phyloP scores from a whole-genome alignment of 2,329 filamentous ascomycete species.

The Paracamarosporium sp. region DNA sequence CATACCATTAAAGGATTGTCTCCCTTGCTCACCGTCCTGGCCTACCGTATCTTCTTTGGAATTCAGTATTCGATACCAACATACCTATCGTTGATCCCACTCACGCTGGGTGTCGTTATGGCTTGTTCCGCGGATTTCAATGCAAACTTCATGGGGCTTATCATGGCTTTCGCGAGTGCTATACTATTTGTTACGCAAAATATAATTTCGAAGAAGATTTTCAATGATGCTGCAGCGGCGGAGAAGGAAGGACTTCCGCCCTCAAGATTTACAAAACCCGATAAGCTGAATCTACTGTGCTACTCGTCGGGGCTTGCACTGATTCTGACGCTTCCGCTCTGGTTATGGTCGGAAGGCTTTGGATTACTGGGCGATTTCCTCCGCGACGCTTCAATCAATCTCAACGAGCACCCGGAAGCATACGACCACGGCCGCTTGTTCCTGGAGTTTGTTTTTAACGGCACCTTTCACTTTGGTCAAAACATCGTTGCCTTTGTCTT shows the following conservation, averaged over 20 bases:
- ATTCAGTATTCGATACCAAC: conserved; percentile 88
- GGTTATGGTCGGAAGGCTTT: conserved; percentile 90
- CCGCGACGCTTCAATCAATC: conserved; percentile 77
- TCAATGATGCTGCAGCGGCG: conserved; percentile 88
- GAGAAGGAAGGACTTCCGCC: conserved; percentile 72
- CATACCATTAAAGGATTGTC: conserved; percentile 99
- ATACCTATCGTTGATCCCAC: conserved; percentile 76
- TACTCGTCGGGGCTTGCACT: conserved; percentile 97
- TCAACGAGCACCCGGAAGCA: conserved; percentile 78
- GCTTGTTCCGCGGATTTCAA: conserved; percentile 92
- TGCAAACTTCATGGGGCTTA: conserved; percentile 87
- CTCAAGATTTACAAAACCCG: conserved; percentile 76
- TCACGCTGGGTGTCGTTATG: conserved; percentile 93
- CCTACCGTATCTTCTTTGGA: conserved; percentile 87
- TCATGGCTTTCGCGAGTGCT: conserved; percentile 88
- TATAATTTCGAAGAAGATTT: conserved; percentile 96
- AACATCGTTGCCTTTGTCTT: conserved; percentile 95
- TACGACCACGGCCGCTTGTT: conserved; percentile 66
- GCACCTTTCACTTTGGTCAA: conserved; percentile 93
- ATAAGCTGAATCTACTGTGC: conserved; percentile 95
- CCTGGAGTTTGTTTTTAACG: conserved; percentile 96
- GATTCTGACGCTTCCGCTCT: conserved; percentile 84
- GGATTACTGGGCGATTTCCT: conserved; percentile 78
- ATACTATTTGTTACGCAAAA: conserved; percentile 97
- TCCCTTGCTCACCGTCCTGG: conserved; percentile 91